Evolutionary conservation across 768 basidiomycete genomes (phyloP).

Genomic region (Agaricus blazei): DNA sequence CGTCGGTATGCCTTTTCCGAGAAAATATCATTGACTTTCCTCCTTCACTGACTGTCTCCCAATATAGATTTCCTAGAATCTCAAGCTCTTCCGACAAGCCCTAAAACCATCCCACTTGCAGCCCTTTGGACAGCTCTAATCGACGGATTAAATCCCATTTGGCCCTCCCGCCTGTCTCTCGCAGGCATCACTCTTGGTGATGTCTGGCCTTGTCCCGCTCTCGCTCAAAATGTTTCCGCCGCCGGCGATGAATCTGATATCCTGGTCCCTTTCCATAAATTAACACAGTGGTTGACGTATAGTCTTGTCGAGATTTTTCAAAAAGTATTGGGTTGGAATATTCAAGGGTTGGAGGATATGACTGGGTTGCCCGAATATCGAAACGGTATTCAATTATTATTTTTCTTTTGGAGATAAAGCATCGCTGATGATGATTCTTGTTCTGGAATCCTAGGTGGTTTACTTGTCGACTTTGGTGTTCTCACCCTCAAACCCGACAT

Average conservation of each 20-base stretch:
- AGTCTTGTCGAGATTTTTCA: slow-evolving; percentile 83
- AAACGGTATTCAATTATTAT: slow-evolving; percentile 50
- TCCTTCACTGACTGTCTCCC: background rate
- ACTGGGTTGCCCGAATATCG: slow-evolving; percentile 95
- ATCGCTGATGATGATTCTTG: background rate
- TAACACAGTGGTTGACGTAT: slow-evolving; percentile 93
- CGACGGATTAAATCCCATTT: slow-evolving; percentile 79
- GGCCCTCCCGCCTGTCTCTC: slow-evolving; percentile 76
- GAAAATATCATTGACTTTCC: background rate
- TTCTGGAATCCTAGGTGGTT: slow-evolving; percentile 53
- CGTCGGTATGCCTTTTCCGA: slow-evolving; percentile 44
- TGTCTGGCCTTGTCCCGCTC: slow-evolving; percentile 81
- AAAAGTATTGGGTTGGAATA: slow-evolving; percentile 68
- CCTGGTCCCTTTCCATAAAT: slow-evolving; percentile 93
- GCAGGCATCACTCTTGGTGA: slow-evolving; percentile 78
- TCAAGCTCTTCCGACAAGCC: slow-evolving; percentile 39
- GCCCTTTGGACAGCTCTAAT: slow-evolving; percentile 82
- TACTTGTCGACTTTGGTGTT: slow-evolving; percentile 81
- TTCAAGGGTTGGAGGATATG: slow-evolving; percentile 80
- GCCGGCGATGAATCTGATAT: slow-evolving; percentile 49
- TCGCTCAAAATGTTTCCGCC: slow-evolving; percentile 20
- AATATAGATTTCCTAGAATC: slow-evolving; percentile 61
- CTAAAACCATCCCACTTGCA: slow-evolving; percentile 58
- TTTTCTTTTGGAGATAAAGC: too few relatives aligned
- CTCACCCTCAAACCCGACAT: slow-evolving; percentile 57